Evolutionary conservation across 2,329 filamentous ascomycete species (phyloP), one percentile per base, ranked within the genome.

Genomic region (Cucurbitaria berberidis): DNA sequence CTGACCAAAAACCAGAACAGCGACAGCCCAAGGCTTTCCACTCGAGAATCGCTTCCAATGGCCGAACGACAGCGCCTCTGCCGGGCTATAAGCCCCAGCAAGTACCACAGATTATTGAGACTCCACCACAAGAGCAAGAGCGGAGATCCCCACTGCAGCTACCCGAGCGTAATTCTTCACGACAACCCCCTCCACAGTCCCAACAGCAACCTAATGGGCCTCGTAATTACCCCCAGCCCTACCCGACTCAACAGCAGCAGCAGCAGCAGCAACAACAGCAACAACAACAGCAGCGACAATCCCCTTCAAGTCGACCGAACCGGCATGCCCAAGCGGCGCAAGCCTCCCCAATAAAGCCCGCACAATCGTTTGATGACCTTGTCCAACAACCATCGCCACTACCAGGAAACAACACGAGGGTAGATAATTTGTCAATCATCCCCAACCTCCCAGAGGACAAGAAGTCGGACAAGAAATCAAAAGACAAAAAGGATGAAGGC

Each of bases 351-450:
- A 75, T 78, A 76, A 63, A 75, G 55, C 53, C 67, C 19, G 59
- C 69, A 63, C 80, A 84, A 44, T 84, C 81, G 1, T 78, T 88
- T 18, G 86, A 86, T 60, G 88, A 93, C 26, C 82, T 89, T 59
- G 80, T 83, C 9, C 84, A 84, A 26, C 82, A 84, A 54, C 85
- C 89, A 3, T 86, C 90, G n/a, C 80, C 86, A 24, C 76, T 93
- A 2, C 87, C 89, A 19, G 89, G 89, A 11, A 87, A 86, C 51
- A 87, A 84, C 7, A 66, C 64, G 13, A 84, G 89, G 40, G 93
- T 90, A 1, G 91, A 95, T 73, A 86, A 82, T 43, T 78, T 96
- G 13, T 91, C 90, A 0, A 89, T 92, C 62, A 92, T 95, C 45
- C 90, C 92, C 0, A 93, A 88, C 0, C 79, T 89, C 39, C 79